Conservation (phyloP, 768 basidiomycete genomes). For the Gyrodon lividus region DNA sequence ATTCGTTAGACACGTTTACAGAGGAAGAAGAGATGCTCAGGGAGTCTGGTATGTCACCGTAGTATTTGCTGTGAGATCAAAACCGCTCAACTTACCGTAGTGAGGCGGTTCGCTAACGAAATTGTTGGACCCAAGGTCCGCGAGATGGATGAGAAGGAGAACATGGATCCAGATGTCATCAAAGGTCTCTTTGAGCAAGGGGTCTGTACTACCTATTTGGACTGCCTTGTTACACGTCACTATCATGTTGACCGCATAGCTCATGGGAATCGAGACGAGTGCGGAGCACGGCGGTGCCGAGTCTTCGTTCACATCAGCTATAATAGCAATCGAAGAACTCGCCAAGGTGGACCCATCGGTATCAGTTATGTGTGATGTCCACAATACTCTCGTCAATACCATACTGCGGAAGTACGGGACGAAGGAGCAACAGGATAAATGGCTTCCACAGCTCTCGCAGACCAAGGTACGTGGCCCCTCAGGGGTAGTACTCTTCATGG, state of each 20-base stretch:
- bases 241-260: constrained; percentile 40
- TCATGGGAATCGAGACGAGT: constrained; percentile 97
- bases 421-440: constrained; percentile 82
- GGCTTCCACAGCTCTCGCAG: constrained; percentile 79
- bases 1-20: constrained; percentile 79
- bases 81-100: constrained; percentile 40
- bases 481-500: not conserved
- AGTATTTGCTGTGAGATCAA: not conserved
- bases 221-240: not conserved
- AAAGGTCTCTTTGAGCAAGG: constrained; percentile 93
- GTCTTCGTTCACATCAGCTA: constrained; percentile 90
- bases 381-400: constrained; percentile 98
- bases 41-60: constrained; percentile 67
- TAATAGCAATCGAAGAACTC: constrained; percentile 96
- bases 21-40: constrained; percentile 95
- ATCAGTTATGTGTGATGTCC: constrained; percentile 95
- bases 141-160: constrained; percentile 98
- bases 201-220: constrained; percentile 43
- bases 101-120: constrained; percentile 84
- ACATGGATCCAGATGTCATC: constrained; percentile 87
- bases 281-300: constrained; percentile 84
- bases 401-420: constrained; percentile 85
- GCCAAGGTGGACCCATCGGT: constrained; percentile 96
- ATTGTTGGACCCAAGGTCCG: constrained; percentile 88
- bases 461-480: constrained; percentile 53